Percentiles rank a stretch among this genome's conserved stretches.
Evolutionary conservation across 805 yeast genomes (phyloP).

Genomic region (Metschnikowia aberdeeniae): DNA sequence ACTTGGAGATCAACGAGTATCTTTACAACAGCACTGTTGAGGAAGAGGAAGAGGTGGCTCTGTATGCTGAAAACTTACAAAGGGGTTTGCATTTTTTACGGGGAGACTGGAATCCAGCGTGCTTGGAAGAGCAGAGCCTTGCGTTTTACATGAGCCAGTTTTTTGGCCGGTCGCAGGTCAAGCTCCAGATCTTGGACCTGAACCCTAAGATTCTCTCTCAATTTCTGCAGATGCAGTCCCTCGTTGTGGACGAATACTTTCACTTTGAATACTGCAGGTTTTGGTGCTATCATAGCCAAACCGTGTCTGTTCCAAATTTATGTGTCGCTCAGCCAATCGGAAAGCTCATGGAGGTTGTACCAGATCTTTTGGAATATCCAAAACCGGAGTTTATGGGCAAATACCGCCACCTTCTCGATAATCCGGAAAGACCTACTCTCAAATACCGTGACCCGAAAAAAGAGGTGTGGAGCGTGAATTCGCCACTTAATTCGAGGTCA

Average conservation of each 20-base stretch:
- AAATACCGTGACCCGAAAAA: background rate
- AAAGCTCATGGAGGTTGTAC: background rate
- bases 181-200: conserved; percentile 1
- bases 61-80: conserved; percentile 11
- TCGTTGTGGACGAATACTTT: conserved; percentile 5
- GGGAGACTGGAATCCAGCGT: conserved; percentile 3
- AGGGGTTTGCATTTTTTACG: background rate
- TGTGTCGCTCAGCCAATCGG: background rate
- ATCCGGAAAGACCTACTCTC: background rate
- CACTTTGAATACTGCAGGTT: conserved; percentile 11
- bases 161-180: background rate
- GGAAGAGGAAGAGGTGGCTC: conserved; percentile 5
- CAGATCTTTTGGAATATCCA: conserved; percentile 1
- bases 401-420: background rate
- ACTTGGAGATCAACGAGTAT: conserved; percentile 41
- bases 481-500: background rate
- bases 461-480: background rate
- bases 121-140: background rate
- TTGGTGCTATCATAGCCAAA: background rate
- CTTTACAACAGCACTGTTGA: conserved; percentile 36
- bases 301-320: background rate
- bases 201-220: background rate
- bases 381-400: background rate
- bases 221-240: background rate
- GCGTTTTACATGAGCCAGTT: background rate